These are phyloP conservation scores for Mixia osmundae DNA, from an alignment of 1,284 basidiomycete species.

Conservation along the genomic window DNA sequence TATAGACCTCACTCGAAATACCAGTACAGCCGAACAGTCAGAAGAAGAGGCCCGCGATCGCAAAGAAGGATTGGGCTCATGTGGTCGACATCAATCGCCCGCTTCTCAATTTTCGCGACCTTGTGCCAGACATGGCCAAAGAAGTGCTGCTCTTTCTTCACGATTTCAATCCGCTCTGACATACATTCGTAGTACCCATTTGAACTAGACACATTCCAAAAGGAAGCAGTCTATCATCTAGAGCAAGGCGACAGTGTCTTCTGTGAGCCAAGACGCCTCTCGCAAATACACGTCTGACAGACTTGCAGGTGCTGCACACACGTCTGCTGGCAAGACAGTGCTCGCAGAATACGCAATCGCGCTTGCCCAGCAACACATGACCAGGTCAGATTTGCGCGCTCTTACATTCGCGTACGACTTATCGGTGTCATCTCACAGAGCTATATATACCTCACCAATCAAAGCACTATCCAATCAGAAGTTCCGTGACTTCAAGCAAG, in stretches of 20 bases:
- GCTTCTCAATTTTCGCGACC: slow-evolving; percentile 61
- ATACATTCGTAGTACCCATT: slow-evolving; percentile 40
- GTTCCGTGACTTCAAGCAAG: slow-evolving; percentile 94
- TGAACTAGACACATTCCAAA: slow-evolving; percentile 75
- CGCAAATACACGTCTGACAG: too few species aligned
- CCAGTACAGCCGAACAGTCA: not conserved
- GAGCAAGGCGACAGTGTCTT: slow-evolving; percentile 97
- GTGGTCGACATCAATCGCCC: slow-evolving; percentile 80
- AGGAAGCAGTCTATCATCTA: slow-evolving; percentile 92
- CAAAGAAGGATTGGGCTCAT: slow-evolving; percentile 92
- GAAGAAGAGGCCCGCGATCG: slow-evolving; percentile 17
- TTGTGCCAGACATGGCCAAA: slow-evolving; percentile 65
- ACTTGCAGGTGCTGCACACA: slow-evolving; percentile 98
- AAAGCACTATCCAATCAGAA: slow-evolving; percentile 98
- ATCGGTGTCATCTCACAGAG: slow-evolving; percentile 29
- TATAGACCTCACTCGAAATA: not conserved
- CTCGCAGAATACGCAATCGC: slow-evolving; percentile 98
- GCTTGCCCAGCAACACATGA: slow-evolving; percentile 93
- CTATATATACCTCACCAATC: slow-evolving; percentile 97
- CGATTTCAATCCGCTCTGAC: not conserved
- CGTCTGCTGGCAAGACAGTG: slow-evolving; percentile 97
- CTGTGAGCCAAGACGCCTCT: too few species aligned
- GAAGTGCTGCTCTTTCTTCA: slow-evolving; percentile 11
- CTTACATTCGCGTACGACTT: not conserved
- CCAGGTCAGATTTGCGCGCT: slow-evolving; percentile 34